Evolutionary conservation across 1,284 basidiomycete species (phyloP).

Genomic region (Sanghuangporus baumii): DNA sequence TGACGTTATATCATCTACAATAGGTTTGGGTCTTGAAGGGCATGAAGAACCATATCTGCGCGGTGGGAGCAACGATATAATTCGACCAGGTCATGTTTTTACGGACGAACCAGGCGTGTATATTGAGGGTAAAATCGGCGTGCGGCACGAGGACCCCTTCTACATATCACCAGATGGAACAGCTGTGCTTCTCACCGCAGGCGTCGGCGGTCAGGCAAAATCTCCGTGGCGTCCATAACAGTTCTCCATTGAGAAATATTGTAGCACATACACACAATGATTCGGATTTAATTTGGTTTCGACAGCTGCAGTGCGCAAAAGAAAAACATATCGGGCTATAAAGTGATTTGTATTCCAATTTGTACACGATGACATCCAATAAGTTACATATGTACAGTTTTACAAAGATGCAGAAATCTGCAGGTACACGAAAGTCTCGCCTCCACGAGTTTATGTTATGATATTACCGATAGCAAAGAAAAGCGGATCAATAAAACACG

Average conservation of each 20-base stretch:
- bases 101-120: constrained; percentile 84
- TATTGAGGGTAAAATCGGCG: constrained; percentile 70
- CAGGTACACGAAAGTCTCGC: too few relatives aligned
- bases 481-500: too few relatives aligned
- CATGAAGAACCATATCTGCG: constrained; percentile 80
- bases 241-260: not conserved
- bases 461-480: too few relatives aligned
- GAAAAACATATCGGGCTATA: not conserved
- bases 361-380: not conserved
- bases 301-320: not conserved
- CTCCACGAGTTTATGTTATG: too few relatives aligned
- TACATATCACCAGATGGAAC: constrained; percentile 53
- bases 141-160: constrained; percentile 81
- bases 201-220: constrained; percentile 52
- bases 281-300: not conserved
- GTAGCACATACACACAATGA: not conserved
- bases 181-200: constrained; percentile 53
- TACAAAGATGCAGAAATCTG: too few relatives aligned
- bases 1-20: not conserved
- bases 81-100: constrained; percentile 67
- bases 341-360: not conserved
- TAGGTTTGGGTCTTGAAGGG: constrained; percentile 77
- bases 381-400: not conserved
- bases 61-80: constrained; percentile 55
- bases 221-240: constrained; percentile 47